Base-by-base conservation (phyloP, 192 early-diverging fungal species). In the Spinellus fusiger region DNA sequence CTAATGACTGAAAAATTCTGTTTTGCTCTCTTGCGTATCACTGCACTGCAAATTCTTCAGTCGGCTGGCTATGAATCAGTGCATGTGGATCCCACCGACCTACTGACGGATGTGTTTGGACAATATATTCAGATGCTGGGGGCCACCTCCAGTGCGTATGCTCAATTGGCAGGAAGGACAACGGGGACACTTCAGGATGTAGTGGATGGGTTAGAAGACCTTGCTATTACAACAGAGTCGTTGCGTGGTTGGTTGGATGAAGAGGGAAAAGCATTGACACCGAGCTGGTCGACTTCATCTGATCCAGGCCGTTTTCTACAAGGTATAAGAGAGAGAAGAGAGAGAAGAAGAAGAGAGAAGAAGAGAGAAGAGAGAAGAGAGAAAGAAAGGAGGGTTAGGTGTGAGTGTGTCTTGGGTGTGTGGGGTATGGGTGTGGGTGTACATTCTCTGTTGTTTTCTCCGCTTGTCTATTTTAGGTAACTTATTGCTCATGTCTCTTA, bases 11-110 rank as follows among this genome's bases (percentile, higher is more conserved):
- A 74, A 33, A 58, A 64, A 32, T 76, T 83, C 65, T 80, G 74
- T 71, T 73, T 74, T 57, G 70, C 78, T 8, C 52, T 80, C 52
- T 71, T 83, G 35, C 62, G 73, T 25, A 69, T 70, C 40, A 66
- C 78, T 13, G 65, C 81, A 15, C 50, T 77, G 25, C 81, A 83
- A 61, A 74, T 80, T 13, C 49, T 80, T 2, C 78, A 83, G 47
- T 59, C 79, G 29, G 74, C 79, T 32, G 81, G 81, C 0, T 83
- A 79, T 23, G 81, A 83, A 62, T 67, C 77, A 15, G 75, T 70
- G 2, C 70, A 80, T 35, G 40, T 59, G 18, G 64, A 66, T 28
- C 48, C 77, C 16, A 64, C 74, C 31, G 53, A 78, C 29, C 73
- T 78, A 12, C 53, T 83, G 13, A 73, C 70, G 3, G 81, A 83